Base-by-base conservation (phyloP, 768 basidiomycete genomes). In the Fistulinella prunicolor region DNA sequence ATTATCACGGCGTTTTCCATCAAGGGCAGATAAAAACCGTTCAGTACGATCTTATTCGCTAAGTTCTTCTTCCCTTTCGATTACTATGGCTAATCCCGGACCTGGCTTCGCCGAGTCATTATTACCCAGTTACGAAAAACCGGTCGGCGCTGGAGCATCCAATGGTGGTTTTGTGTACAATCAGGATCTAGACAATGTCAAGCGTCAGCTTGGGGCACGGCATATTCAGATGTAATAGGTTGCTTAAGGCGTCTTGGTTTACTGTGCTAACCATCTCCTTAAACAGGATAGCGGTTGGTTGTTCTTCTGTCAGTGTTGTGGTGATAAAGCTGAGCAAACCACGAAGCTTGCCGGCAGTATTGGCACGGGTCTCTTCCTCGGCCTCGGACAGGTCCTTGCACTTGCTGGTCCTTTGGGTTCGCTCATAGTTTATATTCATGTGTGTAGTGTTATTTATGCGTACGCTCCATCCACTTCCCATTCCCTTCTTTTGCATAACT, bases 341-440 rank as follows among this genome's bases (percentile, higher is more conserved):
- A 40, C 42, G 26, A 40, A 62, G 61, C 53, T 67, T 47, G 64
- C 62, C 13, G 64, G 66, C 20, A 57, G 53, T 3, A 61, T 67
- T 20, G 64, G 66, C 14, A 65, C 66, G 0, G 66, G 66, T 10
- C 58, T 67, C 16, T 67, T 67, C 48, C 43, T 64, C 7, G 66
- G 66, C 9, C 54, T 67, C 13, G 66, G 66, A 22, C 37, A 61
- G 41, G 51, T 67, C n/a, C 64, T 67, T 7, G 40, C 56, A 5
- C 21, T 48, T 10, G 53, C 53, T 21, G 66, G 66, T 28, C 66
- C 66, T 12, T 47, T 66, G 24, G 66, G 66, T 29, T 56, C 58
- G 16, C 57, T 67, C 20, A 20, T 67, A 12, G 64, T 65, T 42
- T 67, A 56, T 48, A 40, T 58, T 4, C 64, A 62, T 3, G 59